Percentiles rank a stretch among this genome's conserved stretches.
These are phyloP conservation scores for Coemansia sp. DNA, from an alignment of 192 early-diverging fungal genomes.

Conservation along the genomic window DNA sequence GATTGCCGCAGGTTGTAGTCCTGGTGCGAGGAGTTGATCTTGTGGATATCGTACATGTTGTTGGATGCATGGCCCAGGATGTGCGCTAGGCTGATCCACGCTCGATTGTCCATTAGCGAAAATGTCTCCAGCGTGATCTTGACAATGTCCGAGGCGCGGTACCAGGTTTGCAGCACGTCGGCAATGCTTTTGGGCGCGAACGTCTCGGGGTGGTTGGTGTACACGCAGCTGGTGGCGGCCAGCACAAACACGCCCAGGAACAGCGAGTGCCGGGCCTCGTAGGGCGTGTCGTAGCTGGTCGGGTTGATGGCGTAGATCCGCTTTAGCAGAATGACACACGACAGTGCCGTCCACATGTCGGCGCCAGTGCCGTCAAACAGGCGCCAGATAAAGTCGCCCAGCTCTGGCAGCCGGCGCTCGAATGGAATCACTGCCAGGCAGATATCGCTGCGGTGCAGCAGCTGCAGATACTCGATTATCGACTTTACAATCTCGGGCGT, in stretches of 20 bases:
- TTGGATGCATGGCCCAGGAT: conserved; percentile 3
- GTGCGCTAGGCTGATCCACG: conserved; percentile 15
- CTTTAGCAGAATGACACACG: conserved; percentile 23
- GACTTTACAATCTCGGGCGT: conserved; percentile 25
- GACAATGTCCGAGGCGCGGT: conserved; percentile 10
- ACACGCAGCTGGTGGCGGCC: conserved; percentile 8
- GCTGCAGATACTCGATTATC: conserved; percentile 19
- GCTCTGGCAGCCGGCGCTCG: conserved; percentile 19
- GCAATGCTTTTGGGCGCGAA: conserved; percentile 3
- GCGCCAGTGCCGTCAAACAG: conserved; percentile 18
- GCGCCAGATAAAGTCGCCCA: conserved; percentile 35
- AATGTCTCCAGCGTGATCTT: conserved; percentile 15
- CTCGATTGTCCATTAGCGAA: conserved; percentile 1
- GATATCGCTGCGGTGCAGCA: conserved; percentile 15
- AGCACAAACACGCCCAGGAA: conserved; percentile 37
- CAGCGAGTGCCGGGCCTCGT: conserved; percentile 30
- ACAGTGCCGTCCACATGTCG: conserved; percentile 30
- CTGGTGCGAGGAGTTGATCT: conserved; percentile 1
- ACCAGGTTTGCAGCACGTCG: conserved; percentile 13
- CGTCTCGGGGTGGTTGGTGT: conserved; percentile 7
- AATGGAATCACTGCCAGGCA: conserved; percentile 15
- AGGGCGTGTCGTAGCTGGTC: conserved; percentile 11
- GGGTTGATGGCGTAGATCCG: conserved; percentile 6
- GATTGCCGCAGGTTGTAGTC: conserved; percentile 14
- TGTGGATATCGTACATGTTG: conserved; percentile 28